Percentiles rank a stretch among this genome's conserved stretches.
Conservation (phyloP, 805 yeast genomes). For the Cyberlindnera bimundalis region DNA sequence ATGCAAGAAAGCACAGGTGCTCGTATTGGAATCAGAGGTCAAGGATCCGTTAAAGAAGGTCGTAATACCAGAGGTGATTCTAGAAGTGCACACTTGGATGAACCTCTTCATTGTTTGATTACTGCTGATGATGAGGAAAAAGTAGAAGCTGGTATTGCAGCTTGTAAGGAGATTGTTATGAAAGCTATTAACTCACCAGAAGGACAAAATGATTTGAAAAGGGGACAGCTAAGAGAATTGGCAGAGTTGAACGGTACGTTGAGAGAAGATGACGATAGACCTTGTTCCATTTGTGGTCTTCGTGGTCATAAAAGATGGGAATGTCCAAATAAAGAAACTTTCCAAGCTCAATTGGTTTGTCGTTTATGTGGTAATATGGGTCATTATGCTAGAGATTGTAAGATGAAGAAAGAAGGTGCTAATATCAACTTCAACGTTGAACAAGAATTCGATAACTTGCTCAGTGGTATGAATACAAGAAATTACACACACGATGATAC, state of each 20-base stretch:
- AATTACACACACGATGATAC: conserved; percentile 8
- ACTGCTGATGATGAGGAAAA: conserved; percentile 80
- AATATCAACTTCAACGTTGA: conserved; percentile 33
- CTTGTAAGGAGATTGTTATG: conserved; percentile 72
- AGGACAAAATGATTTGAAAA: conserved; percentile 87
- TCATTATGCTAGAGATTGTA: conserved; percentile 88
- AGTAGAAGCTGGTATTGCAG: conserved; percentile 67
- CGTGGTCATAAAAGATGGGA: conserved; percentile 61
- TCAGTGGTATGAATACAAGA: conserved; percentile 43
- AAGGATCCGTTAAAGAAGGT: conserved; percentile 95
- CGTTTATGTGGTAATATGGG: conserved; percentile 78
- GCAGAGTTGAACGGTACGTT: conserved; percentile 94
- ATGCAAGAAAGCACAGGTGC: conserved; percentile 88
- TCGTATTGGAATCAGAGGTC: conserved; percentile 85
- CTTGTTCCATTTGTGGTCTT: conserved; percentile 64
- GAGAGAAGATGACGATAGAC: conserved; percentile 68
- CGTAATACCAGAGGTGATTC: conserved; percentile 46
- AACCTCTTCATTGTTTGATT: conserved; percentile 84
- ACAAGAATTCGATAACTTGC: conserved; percentile 47
- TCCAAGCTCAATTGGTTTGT: conserved; percentile 61
- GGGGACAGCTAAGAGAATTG: conserved; percentile 86
- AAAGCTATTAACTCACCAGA: conserved; percentile 87
- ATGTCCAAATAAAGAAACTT: conserved; percentile 55
- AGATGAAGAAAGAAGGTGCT: conserved; percentile 16
- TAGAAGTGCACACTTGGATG: conserved; percentile 49